Evolutionary conservation across 495 filamentous ascomycete genomes (phyloP), one percentile per base, ranked within the genome.

Genomic region (Stereocaulon alpinum): DNA sequence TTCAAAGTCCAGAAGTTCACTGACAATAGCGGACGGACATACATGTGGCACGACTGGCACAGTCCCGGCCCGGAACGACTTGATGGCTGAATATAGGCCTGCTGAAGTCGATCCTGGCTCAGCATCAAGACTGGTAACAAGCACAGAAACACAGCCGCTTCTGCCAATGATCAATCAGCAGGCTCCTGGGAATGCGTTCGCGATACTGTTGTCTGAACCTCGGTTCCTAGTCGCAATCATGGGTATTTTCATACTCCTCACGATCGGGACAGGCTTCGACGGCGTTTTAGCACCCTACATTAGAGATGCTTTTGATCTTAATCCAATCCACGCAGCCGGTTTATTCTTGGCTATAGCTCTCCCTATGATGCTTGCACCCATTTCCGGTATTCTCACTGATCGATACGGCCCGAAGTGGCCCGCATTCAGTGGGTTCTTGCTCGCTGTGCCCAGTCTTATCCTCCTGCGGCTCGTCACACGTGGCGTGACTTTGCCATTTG

Each of bases 401-500:
- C 74, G 70, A 42, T 77, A 76, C 58, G 80, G 76, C 34, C 80
- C 84, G 2, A 81, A 82, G 10, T 85, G 79, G 72, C 71, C 81
- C 11, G 75, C 80, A 0, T 69, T 82, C 0, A 67, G 68, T 4
- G 86, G 83, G 1, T 88, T 91, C 66, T 65, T 83, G 17, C 43
- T 80, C 14, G 70, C 72, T 0, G 66, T 81, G 4, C 86, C 86
- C 0, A 68, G 82, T 15, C 69, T 86, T 12, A 75, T 84, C 1
- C 76, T 84, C 14, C 70, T 94, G 6, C 79, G 87, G 2, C 77
- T 89, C 55, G 80, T 89, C n/a, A 74, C 71, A 0, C 62, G 80
- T 18, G 77, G 86, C 63, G 76, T 72, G 1, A 71, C 83, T 10
- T 61, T 70, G 2, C 75, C 89, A 56, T 86, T 88, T 64, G 72